Evolutionary conservation across 257 asterid species (phyloP).

Genomic region (Solanum lignicaule): DNA sequence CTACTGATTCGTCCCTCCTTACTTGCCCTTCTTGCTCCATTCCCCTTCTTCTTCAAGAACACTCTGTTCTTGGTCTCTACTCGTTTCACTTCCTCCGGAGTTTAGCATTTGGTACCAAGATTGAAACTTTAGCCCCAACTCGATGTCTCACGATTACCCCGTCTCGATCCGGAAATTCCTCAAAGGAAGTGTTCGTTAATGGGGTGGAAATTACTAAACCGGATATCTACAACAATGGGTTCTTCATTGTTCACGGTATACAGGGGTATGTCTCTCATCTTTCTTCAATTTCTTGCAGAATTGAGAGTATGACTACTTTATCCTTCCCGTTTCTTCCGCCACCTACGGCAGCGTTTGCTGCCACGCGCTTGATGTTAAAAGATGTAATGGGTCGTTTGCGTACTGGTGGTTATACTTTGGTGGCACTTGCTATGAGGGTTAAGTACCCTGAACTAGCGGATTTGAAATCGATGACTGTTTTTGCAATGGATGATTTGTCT

Average conservation of each 20-base stretch:
- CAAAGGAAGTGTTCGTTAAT: constrained; percentile 38
- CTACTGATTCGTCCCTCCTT: constrained; percentile 47
- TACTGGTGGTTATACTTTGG: constrained; percentile 38
- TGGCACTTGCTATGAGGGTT: constrained; percentile 54
- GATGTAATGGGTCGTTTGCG: constrained; percentile 56
- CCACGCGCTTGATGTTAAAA: constrained; percentile 40
- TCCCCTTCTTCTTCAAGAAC: constrained; percentile 63
- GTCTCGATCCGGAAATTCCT: constrained; percentile 11
- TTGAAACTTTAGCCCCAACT: constrained; percentile 35
- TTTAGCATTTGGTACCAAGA: constrained; percentile 60
- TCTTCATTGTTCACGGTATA: constrained; percentile 45
- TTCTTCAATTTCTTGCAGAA: constrained; percentile 55
- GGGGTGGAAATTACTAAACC: constrained; percentile 52
- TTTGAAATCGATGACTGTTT: constrained; percentile 47
- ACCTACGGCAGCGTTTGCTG: constrained; percentile 17
- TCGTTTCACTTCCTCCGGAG: constrained; percentile 40
- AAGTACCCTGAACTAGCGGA: constrained; percentile 37
- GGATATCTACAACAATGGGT: constrained; percentile 65
- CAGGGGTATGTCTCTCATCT: constrained; percentile 57
- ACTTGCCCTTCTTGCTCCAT: constrained; percentile 68
- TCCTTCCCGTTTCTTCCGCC: constrained; percentile 38
- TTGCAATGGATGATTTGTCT: constrained; percentile 59
- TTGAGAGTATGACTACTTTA: constrained; percentile 46
- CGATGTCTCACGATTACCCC: constrained; percentile 71
- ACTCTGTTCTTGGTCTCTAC: constrained; percentile 62